phyloP scores from a whole-genome alignment of 768 basidiomycete genomes.

The Leccinum imitatum region DNA sequence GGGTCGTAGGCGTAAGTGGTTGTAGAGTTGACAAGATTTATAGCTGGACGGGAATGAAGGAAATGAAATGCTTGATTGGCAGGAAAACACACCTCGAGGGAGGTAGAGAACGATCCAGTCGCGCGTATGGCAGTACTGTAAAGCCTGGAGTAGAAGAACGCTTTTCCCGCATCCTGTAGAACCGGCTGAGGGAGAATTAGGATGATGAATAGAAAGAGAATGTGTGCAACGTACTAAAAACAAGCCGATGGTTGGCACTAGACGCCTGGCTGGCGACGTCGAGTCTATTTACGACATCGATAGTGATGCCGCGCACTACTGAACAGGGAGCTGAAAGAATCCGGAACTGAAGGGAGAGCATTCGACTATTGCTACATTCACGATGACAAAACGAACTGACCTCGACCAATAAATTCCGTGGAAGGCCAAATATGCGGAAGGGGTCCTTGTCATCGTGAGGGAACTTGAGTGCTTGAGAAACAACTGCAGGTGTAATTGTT shows the following conservation, averaged over 20 bases:
- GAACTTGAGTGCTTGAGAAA: conserved; percentile 51
- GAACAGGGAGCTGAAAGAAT: conserved; percentile 70
- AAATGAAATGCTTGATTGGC: not conserved
- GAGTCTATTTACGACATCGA: conserved; percentile 53
- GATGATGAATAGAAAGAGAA: not conserved
- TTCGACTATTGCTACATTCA: not conserved
- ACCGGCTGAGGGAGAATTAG: conserved; percentile 51
- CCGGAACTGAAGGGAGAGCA: conserved; percentile 47
- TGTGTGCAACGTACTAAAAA: conserved; percentile 55
- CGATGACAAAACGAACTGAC: conserved; percentile 38
- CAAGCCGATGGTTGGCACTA: conserved; percentile 53
- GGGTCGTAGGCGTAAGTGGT: conserved; percentile 70
- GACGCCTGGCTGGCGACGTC: conserved; percentile 47
- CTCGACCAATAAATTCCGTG: conserved; percentile 68
- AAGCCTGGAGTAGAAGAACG: conserved; percentile 71
- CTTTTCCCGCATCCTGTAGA: conserved; percentile 80
- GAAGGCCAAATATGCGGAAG: conserved; percentile 68
- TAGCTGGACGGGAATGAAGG: conserved; percentile 20
- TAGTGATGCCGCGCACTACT: conserved; percentile 67
- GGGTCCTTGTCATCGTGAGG: conserved; percentile 45
- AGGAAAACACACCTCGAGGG: conserved; percentile 58
- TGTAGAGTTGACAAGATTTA: conserved; percentile 68
- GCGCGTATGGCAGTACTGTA: conserved; percentile 60
- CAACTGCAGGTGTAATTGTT: conserved; percentile 30
- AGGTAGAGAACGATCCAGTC: conserved; percentile 86